These are phyloP conservation scores for Letharia columbiana DNA, from an alignment of 495 filamentous ascomycete genomes.

Conservation along the genomic window DNA sequence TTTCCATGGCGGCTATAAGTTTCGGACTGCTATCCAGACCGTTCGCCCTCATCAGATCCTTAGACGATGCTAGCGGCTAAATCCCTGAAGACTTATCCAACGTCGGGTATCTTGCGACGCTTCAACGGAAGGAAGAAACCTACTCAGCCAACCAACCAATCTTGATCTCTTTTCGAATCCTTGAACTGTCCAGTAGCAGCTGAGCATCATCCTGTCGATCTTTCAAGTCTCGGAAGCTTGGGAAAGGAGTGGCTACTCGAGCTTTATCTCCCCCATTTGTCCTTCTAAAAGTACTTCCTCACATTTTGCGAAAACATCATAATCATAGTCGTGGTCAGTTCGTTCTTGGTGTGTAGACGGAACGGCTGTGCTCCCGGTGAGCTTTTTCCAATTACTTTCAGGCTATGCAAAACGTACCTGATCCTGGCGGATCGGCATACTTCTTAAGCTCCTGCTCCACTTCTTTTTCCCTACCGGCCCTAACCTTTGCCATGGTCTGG, in stretches of 20 bases:
- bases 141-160: too few species aligned
- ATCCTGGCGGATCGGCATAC: conserved; percentile 22
- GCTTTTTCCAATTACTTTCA: neutral
- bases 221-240: neutral
- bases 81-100: too few species aligned
- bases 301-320: neutral
- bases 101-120: too few species aligned
- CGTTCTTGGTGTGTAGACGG: neutral
- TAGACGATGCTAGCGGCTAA: too few species aligned
- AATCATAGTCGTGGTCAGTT: neutral
- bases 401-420: conserved; percentile 12
- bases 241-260: neutral
- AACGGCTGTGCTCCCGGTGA: neutral
- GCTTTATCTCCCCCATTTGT: neutral
- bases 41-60: too few species aligned
- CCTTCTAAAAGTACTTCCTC: neutral
- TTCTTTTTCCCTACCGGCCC: conserved; percentile 19
- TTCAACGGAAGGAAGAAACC: too few species aligned
- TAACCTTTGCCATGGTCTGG: conserved; percentile 30
- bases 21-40: too few species aligned
- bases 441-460: conserved; percentile 20
- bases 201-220: neutral
- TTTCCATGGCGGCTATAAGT: too few species aligned
- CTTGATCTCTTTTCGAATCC: too few species aligned
- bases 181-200: too few species aligned